Evolutionary conservation across 140 eudicot species (phyloP), one percentile per base, ranked within the genome.

Genomic region (Cichorium intybus): DNA sequence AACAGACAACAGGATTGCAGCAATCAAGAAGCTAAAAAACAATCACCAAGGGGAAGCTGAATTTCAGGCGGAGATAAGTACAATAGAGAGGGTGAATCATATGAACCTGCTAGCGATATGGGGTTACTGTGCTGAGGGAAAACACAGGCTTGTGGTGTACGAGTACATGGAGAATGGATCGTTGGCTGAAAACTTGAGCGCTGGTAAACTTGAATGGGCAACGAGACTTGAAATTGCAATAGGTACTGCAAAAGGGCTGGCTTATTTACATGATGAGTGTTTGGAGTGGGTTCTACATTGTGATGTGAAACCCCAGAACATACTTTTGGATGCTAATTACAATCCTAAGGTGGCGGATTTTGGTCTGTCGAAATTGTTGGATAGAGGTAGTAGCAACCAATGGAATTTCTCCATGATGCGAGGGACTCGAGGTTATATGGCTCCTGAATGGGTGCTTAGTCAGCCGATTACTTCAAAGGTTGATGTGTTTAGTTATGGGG

Each of bases 391-490:
- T 24, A 55, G 9, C 12, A 1, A 14, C 5, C 2, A 35, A 1
- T 64, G 60, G 15, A 21, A 56, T 6, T 73, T 73, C 54, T 64
- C 78, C 12, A 73, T 35, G 45, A 46, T 64, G 20, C 27, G 78
- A 65, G 78, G 72, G 29, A 73, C 78, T 2, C 60, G 78, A 24
- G 78, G 78, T 3, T 73, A 73, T 17, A 64, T 73, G 78, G 72
- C 72, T 46, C 72, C 67, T 2, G 56, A 69, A 50, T 65, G 71
- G 71, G 60, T 51, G 45, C 37, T 50, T 15, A 50, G 5, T 65
- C 71, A 12, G 10, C 71, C 71, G 34, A 65, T 65, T 20, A 65
- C 71, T 14, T 65, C 71, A 8, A 65, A 65, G 50, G 71, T 65
- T 50, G 71, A 65, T 50, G 71, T 51, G 1, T 65, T 10, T 51